Base-by-base conservation (phyloP, 2,329 filamentous ascomycete genomes). In the Alternaria sp. region DNA sequence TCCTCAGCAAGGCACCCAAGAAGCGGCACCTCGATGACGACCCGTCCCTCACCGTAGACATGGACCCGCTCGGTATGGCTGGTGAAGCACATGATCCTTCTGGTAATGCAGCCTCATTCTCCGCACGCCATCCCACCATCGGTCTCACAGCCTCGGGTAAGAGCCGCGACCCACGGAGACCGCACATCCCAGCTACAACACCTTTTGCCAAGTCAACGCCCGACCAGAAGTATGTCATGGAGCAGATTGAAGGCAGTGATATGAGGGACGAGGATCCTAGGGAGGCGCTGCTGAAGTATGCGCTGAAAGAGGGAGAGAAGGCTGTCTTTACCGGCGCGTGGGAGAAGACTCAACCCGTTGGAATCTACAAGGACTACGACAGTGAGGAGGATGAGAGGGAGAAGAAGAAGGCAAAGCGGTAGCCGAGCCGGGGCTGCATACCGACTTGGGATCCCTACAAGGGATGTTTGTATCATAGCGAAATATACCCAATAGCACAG, bases 191-290 rank as follows among this genome's bases (percentile, higher is more conserved):
- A 5, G 86, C 88, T 61, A 87, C 91, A 58, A 98, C 96, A 10
- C 96, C 96, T 0, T 98, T 98, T 77, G 91, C 92, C 72, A 96
- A 96, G 80, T 92, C 86, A 63, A 92, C 96, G 73, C 94, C 95
- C 0, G 94, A 98, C 78, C 92, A 95, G 79, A 91, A 91, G 73
- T 93, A 96, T 77, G 93, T 99, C 65, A 90, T 90, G 72, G 89
- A 95, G 76, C 92, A 92, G 68, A 97, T 98, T 57, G 93, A 94
- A 26, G 86, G 98, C 12, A 95, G 93, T 66, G 90, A 89, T 66
- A 97, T 99, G 93, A 86, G 97, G 51, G 94, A 99, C 80, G 96
- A 99, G 79, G 96, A 99, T 82, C 96, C 96, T 0, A 86, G 96
- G 67, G 96, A 97, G 81, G 96, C 96, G 49, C 83, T 99, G 75